These are phyloP conservation scores for Apiospora rasikravindrae DNA, from an alignment of 2,329 filamentous ascomycete genomes.

Conservation along the genomic window DNA sequence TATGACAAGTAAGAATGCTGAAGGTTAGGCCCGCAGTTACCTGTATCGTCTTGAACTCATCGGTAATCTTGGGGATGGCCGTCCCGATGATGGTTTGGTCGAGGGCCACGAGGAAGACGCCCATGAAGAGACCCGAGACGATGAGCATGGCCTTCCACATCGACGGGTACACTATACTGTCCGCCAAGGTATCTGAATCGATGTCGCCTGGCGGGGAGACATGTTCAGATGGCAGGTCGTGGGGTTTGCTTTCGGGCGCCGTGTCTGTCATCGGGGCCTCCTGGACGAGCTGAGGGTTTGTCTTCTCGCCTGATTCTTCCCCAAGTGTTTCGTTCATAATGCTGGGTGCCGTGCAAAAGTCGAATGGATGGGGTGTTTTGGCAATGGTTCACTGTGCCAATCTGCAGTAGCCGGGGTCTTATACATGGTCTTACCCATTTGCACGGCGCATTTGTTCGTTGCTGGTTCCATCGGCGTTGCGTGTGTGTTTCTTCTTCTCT, in stretches of 20 bases:
- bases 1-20: not conserved
- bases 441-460: not conserved
- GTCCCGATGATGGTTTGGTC: conserved; percentile 47
- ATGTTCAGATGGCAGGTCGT: not conserved
- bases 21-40: conserved; percentile 24
- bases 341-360: not conserved
- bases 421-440: not conserved
- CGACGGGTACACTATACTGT: conserved; percentile 39
- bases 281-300: not conserved
- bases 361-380: not conserved
- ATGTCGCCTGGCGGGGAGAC: not conserved
- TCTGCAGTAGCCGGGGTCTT: conserved; percentile 11
- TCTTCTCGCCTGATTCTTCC: not conserved
- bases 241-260: not conserved
- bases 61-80: conserved; percentile 48
- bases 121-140: conserved; percentile 47
- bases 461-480: not conserved
- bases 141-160: conserved; percentile 45
- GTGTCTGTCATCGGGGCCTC: not conserved
- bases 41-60: conserved; percentile 43
- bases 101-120: conserved; percentile 51
- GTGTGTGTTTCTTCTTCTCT: not conserved
- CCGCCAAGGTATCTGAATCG: not conserved
- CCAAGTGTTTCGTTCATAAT: not conserved
- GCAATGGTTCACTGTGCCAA: not conserved